A percentile compares a stretch with the other conserved stretches of the same genome.
Conservation (phyloP, 345 rosid genomes). For the Melastoma malabathricum region DNA sequence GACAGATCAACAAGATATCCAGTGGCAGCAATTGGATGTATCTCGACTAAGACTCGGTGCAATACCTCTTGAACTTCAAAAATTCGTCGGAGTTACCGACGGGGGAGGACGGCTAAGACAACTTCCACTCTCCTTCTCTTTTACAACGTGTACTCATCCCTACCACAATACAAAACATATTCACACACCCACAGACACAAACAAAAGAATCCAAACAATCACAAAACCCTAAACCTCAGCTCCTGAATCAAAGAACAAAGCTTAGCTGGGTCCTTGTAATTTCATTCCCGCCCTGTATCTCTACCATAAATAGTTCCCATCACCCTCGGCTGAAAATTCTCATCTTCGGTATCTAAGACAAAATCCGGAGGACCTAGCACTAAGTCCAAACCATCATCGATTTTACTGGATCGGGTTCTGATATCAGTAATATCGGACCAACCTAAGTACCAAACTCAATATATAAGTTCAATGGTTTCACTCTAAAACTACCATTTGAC, state of each 20-base stretch:
- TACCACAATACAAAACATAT: conserved; percentile 11
- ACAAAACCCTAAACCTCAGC: conserved; percentile 39
- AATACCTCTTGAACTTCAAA: conserved; percentile 60
- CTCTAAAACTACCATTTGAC: no score
- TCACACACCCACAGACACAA: conserved; percentile 37
- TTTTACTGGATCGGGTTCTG: no score
- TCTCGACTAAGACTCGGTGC: conserved; percentile 29
- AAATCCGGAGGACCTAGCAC: conserved; percentile 93
- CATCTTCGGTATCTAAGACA: conserved; percentile 73
- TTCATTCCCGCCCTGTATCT: conserved; percentile 43
- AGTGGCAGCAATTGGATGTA: no score
- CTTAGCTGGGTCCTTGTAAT: conserved; percentile 45
- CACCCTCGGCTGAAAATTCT: conserved; percentile 40
- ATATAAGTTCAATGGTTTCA: no score
- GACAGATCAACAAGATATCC: no score
- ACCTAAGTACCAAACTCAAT: no score
- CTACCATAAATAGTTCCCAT: background rate
- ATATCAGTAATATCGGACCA: no score
- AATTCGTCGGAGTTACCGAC: conserved; percentile 23
- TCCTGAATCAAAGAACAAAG: conserved; percentile 54
- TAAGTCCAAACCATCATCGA: no score
- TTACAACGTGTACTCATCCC: conserved; percentile 52
- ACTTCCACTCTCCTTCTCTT: conserved; percentile 47
- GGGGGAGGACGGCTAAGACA: background rate
- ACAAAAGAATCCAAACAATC: conserved; percentile 19